Evolutionary conservation across 768 basidiomycete species (phyloP), one percentile per base, ranked within the genome.

Genomic region (Crucibulum laeve): DNA sequence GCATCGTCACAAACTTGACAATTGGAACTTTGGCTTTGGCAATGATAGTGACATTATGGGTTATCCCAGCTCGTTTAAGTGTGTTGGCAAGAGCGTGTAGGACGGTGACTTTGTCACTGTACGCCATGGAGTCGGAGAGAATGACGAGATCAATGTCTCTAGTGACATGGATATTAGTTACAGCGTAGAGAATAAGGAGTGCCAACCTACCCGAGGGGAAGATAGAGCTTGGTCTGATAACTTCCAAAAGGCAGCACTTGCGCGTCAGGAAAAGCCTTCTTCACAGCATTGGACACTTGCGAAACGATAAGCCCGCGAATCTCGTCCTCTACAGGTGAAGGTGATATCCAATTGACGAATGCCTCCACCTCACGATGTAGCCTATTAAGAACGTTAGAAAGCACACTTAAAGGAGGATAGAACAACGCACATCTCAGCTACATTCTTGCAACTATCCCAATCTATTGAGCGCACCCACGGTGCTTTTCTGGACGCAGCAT

Each of bases 91-190:
- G 76, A 3, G 80, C 75, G 40, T 84, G 80, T 5, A 98, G 74
- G 23, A 88, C 84, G 39, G 70, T 69, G 42, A 78, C 69, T 66
- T 81, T 85, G 56, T 85, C 73, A 51, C 73, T 79, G 47, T 76
- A 77, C 21, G 80, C 85, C 79, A 94, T 87, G 4, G 75, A 72
- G 4, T 80, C 64, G 0, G 85, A 92, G n/a, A 88, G 58, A 49
- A 97, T 78, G 43, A 98, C 94, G 6, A 97, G 73, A 58, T 99
- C 96, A 53, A 98, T 96, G 61, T 98, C 96, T 21, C 95, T 95
- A 60, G 37, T 44, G 25, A 28, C 37, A 38, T 44, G 46, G 55
- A 38, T 62, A 42, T 42, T 55, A 28, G 50, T 26, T 23, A 48
- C 46, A 28, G 15, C 37, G 7, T 15, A 25, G 40, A 36, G 11